Base-by-base conservation (phyloP, 345 rosid genomes). In the Brassica napus region DNA sequence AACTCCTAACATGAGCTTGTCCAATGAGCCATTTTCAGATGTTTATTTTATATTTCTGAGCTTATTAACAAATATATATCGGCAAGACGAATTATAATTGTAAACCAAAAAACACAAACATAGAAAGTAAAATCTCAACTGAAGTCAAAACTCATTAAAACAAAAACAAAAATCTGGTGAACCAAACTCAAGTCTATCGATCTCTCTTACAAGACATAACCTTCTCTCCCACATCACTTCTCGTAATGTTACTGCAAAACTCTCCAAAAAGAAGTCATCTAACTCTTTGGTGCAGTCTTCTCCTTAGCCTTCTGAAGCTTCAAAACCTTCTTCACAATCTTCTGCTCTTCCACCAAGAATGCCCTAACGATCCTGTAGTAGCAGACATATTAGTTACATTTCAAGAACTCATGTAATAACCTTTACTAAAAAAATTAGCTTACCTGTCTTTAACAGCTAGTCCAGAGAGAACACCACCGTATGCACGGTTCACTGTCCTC, bases 401-500 rank as follows among this genome's bases (percentile, higher is more conserved):
- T 2, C 0, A 28, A 8, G 0, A 61, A 11, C 23, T 28, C 18
- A 7, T 0, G 2, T 8, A 32, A 32, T 8, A 32, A 32, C 1
- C 1, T 21, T 6, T 2, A 64, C 0, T 8, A 1, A 6, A 11
- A 6, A 2, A 16, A 6, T 24, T 23, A 2, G 10, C 77, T 44
- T 32, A 87, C 97, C 97, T 90, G 79, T 90, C 97, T 73, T 91
- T 83, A 24, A 90, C 94, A 82, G 97, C 97, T 71, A 86, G 82
- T 68, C 92, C 94, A 37, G 94, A 89, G 69, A 92, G 75, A 32
- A 89, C 92, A 63, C 97, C 97, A 52, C 97, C 95, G 30, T 92
- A 92, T 3, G 95, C 80, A 71, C 97, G 95, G 74, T 87, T 92
- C 80, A 92, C 97, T 14, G 97, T 88, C 79, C 93, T 86, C 6